These are phyloP conservation scores for Podospora pseudoanserina DNA, from an alignment of 495 filamentous ascomycete species.

Conservation along the genomic window DNA sequence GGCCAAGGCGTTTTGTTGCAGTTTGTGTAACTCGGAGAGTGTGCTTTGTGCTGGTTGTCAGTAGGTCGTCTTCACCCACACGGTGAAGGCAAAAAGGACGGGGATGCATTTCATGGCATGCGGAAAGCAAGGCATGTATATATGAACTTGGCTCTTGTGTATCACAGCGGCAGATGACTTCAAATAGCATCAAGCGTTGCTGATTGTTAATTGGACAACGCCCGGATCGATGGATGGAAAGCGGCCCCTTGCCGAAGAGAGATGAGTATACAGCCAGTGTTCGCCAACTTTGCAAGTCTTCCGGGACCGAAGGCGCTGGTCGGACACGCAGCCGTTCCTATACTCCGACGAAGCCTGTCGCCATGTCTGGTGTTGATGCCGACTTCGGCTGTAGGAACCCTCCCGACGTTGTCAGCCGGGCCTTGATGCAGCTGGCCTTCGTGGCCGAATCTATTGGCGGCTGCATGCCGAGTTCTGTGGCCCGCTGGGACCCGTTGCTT, in stretches of 20 bases:
- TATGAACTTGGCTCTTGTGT: neutral
- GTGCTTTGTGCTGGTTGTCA: too few relatives aligned
- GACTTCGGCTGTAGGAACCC: neutral
- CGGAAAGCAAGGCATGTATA: too few relatives aligned
- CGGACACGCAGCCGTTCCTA: constrained; percentile 12
- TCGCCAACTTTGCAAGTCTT: neutral
- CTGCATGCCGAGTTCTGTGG: neutral
- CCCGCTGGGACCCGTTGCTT: neutral
- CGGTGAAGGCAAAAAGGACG: too few relatives aligned
- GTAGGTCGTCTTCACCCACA: too few relatives aligned
- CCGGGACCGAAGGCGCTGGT: constrained; percentile 26
- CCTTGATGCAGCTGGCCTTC: neutral
- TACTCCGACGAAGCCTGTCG: constrained; percentile 1
- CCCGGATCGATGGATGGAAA: neutral
- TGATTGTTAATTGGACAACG: neutral
- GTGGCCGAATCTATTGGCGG: neutral
- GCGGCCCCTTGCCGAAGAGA: neutral
- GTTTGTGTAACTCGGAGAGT: too few relatives aligned
- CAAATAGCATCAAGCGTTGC: neutral
- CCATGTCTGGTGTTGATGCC: neutral
- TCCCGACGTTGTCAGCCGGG: neutral
- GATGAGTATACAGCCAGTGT: neutral
- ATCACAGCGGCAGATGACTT: neutral
- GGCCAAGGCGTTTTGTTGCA: too few relatives aligned
- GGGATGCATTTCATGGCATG: too few relatives aligned